Evolutionary conservation across 1,284 basidiomycete species (phyloP), one percentile per base, ranked within the genome.

Genomic region (Afroboletus lepidellus): DNA sequence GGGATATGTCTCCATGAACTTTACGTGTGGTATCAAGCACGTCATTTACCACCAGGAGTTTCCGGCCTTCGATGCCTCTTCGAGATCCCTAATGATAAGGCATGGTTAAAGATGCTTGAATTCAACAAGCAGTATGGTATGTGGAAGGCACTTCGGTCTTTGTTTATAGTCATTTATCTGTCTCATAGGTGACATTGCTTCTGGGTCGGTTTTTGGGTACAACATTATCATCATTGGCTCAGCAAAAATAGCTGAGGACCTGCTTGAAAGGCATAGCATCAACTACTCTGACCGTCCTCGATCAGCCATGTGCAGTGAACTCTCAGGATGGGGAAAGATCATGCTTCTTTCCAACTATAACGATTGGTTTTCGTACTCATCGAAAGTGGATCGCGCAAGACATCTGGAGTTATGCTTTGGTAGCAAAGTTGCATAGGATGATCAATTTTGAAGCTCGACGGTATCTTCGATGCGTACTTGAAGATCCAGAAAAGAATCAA

Each of bases 351-450:
- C 53, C 24, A 56, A 58, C 12, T 65, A 63, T 25, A 56, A 60
- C 8, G 53, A 63, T 3, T 59, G 62, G 43, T 60, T 65, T n/a
- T 48, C 51, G 59, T 18, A 21, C 30, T 1, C 61, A 62, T 20
- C 57, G 62, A 27, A 62, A 60, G 32, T 63, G 54, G 45, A 43
- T 70, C 16, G 52, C 61, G 0, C 60, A 82, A 50, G 58, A 60
- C 1, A 57, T 71, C 13, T 66, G 70, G 3, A 60, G 56, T 15
- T 50, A 57, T 15, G 50, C 60, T 5, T 39, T 50, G 5, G 48
- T 61, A 8, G 23, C 46, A 44, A 52, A 48, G 12, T 61, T 57
- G 11, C 55, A 59, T 24, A 39, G 48, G 6, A 48, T 62, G 47
- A 61, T 67, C 43, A 68, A 72, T 45, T 46, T 51, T 8, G 60